phyloP scores from a whole-genome alignment of 108 stramenopile genomes.

The Cyclotella sp. region DNA sequence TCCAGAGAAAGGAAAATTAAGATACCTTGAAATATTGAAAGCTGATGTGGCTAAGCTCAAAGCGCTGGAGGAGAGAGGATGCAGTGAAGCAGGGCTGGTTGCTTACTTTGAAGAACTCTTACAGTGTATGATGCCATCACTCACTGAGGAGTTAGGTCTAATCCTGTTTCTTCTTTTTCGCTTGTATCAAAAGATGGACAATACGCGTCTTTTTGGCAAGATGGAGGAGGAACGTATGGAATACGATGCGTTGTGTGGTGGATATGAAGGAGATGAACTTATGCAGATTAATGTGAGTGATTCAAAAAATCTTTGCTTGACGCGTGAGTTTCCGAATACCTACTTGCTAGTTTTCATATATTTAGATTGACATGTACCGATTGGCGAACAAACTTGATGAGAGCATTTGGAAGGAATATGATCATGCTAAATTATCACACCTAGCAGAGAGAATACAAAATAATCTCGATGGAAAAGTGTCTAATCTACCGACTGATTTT shows the following conservation, averaged over 20 bases:
- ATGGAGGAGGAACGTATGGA: slow-evolving; percentile 15
- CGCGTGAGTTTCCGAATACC: too few relatives aligned
- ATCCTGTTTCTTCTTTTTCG: slow-evolving; percentile 12
- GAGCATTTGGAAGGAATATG: slow-evolving; percentile 29
- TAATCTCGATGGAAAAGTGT: slow-evolving; percentile 19
- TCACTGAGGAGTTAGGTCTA: slow-evolving; percentile 22
- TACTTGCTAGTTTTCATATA: too few relatives aligned
- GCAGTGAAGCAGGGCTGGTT: slow-evolving; percentile 10
- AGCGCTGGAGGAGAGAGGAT: slow-evolving; percentile 19
- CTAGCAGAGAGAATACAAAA: slow-evolving; percentile 23
- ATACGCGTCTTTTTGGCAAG: slow-evolving; percentile 20
- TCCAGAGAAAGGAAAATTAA: slow-evolving; percentile 25
- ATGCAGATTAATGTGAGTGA: slow-evolving; percentile 24
- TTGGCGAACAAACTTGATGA: slow-evolving; percentile 25
- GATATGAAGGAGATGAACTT: slow-evolving; percentile 39
- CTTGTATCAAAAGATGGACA: slow-evolving; percentile 23
- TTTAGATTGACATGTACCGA: slow-evolving; percentile 28
- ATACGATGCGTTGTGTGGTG: slow-evolving; percentile 40
- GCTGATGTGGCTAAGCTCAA: slow-evolving; percentile 25
- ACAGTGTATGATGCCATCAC: not conserved
- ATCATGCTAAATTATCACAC: slow-evolving; percentile 11
- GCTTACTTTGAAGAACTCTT: slow-evolving; percentile 15
- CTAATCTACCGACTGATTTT: slow-evolving; percentile 32
- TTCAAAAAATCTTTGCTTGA: too few relatives aligned
- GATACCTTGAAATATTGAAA: slow-evolving; percentile 15